phyloP scores from a whole-genome alignment of 148 eudicot genomes.

The Hydrangea macrophylla region DNA sequence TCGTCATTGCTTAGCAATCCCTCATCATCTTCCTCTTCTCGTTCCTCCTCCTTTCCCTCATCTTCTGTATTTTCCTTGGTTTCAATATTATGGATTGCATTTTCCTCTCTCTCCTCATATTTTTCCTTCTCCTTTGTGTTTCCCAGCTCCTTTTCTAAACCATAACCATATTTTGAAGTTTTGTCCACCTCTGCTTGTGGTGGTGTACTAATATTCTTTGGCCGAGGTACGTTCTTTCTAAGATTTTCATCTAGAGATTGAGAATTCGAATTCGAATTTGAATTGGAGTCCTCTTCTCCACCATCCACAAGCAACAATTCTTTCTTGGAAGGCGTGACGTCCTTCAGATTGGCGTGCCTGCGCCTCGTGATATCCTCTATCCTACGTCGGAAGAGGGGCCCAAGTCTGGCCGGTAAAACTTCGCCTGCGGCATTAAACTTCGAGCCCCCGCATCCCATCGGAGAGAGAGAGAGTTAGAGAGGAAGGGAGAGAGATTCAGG shows the following conservation, averaged over 20 bases:
- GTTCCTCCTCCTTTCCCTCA: not conserved
- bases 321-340: conserved; percentile 15
- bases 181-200: too few relatives aligned
- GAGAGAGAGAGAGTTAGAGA: not conserved
- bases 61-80: not conserved
- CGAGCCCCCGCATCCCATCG: conserved; percentile 45
- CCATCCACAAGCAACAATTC: conserved; percentile 21
- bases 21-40: conserved; percentile 8
- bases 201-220: not conserved
- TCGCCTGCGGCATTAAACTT: conserved; percentile 19
- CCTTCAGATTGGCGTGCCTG: not conserved
- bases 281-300: not conserved
- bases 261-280: not conserved
- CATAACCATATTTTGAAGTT: too few relatives aligned
- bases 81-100: not conserved
- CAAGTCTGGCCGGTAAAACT: conserved; percentile 18
- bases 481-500: not conserved
- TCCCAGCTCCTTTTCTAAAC: too few relatives aligned
- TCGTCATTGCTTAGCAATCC: conserved; percentile 2
- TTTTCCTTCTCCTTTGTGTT: not conserved
- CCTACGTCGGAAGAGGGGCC: conserved; percentile 31
- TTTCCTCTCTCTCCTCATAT: not conserved
- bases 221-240: conserved; percentile 2
- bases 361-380: conserved; percentile 21
- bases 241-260: not conserved